Evolutionary conservation across 108 stramenopile species (phyloP), one percentile per base, ranked within the genome.

Genomic region (Pseudonitzschia pungens): DNA sequence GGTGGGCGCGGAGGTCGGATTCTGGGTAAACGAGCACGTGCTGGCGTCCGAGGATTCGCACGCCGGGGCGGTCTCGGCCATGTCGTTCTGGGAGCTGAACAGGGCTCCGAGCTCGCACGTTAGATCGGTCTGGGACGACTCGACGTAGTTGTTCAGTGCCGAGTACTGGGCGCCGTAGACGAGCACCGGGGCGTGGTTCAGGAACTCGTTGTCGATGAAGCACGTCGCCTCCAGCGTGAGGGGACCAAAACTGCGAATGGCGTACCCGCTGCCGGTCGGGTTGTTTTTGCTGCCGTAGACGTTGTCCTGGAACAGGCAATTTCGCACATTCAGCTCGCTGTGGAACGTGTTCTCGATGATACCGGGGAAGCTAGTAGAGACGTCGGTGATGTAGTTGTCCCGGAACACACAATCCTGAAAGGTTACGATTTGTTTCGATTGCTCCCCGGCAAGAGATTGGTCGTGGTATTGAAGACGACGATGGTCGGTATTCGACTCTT

Each of bases 161-260:
- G 75, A 33, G 50, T 69, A 65, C 8, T 40, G 48, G 31, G 48
- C 69, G 26, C 58, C 60, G 57, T 68, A 76, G 24, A 76, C 68
- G 11, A 65, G 41, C 20, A 76, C 60, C 2, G 75, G 75, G 10
- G 55, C 75, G 32, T 76, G 40, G 16, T 27, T 27, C 8, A 43
- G 41, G 77, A 77, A 77, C 12, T 7, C 32, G 44, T 77, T 77
- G 77, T 72, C 77, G 16, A 71, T 27, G 44, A 77, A 77, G 26
- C 77, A 77, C 26, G 55, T 64, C 33, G 70, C 44, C 29, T 77
- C 71, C 41, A 77, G 27, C 42, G 56, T 20, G 27, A 77, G 18
- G n/a, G 70, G 70, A 18, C 77, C 77, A 58, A 54, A 77, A 45
- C 70, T 77, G 7, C 77, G 63, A 57, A 77, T 45, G n/a, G 77